phyloP scores from a whole-genome alignment of 805 yeast genomes.

The Starmerella kuoi region DNA sequence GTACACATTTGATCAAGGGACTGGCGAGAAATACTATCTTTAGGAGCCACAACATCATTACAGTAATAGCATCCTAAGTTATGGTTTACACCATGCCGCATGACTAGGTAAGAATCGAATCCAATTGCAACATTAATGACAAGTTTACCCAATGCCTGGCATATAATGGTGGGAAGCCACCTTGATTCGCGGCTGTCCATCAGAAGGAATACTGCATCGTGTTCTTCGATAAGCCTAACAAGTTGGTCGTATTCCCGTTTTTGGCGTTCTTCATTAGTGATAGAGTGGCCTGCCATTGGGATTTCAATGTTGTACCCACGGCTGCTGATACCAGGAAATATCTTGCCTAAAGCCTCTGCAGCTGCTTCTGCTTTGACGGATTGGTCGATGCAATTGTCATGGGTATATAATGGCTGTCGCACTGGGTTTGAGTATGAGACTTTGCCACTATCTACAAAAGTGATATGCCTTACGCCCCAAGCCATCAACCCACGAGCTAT shows the following conservation, averaged over 20 bases:
- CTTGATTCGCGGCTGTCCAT: constrained; percentile 94
- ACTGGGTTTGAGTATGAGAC: constrained; percentile 93
- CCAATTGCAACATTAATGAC: constrained; percentile 92
- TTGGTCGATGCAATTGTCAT: constrained; percentile 66
- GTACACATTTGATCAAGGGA: constrained; percentile 98
- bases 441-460: constrained; percentile 80
- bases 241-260: constrained; percentile 42
- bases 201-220: constrained; percentile 67
- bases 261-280: constrained; percentile 44
- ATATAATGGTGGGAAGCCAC: constrained; percentile 91
- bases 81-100: constrained; percentile 67
- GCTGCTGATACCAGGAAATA: constrained; percentile 67
- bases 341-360: constrained; percentile 52
- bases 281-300: constrained; percentile 94
- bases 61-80: constrained; percentile 90
- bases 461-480: constrained; percentile 83
- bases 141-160: constrained; percentile 50
- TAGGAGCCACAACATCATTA: constrained; percentile 89
- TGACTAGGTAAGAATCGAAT: constrained; percentile 81
- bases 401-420: constrained; percentile 75
- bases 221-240: constrained; percentile 41
- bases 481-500: constrained; percentile 77
- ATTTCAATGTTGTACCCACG: constrained; percentile 57
- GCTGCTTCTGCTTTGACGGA: constrained; percentile 75
- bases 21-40: constrained; percentile 73